These are phyloP conservation scores for Bromus sterilis DNA, from an alignment of 176 grass and related monocot species.

Conservation along the genomic window DNA sequence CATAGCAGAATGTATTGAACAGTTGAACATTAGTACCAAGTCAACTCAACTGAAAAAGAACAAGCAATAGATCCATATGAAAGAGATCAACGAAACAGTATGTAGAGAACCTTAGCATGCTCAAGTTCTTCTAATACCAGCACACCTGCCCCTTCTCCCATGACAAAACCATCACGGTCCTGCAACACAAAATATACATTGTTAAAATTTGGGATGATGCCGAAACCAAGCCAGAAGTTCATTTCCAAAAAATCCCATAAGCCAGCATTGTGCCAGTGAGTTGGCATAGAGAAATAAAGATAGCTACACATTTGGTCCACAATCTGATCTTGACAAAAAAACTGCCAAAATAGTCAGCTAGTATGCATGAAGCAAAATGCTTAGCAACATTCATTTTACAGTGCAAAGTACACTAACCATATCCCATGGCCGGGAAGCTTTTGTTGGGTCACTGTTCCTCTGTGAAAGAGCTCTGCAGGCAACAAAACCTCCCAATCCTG, in stretches of 20 bases:
- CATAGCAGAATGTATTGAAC: background rate
- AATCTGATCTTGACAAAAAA: background rate
- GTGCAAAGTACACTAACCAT: constrained; percentile 42
- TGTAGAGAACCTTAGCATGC: constrained; percentile 70
- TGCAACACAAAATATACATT: constrained; percentile 21
- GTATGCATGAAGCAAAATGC: background rate
- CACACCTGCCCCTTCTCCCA: constrained; percentile 97
- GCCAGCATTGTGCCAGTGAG: background rate
- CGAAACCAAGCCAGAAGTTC: constrained; percentile 10
- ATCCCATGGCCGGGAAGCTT: constrained; percentile 98
- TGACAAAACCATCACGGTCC: constrained; percentile 98
- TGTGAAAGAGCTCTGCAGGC: constrained; percentile 97
- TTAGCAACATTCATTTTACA: background rate
- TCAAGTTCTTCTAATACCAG: constrained; percentile 98
- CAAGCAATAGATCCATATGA: background rate
- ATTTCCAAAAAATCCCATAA: background rate
- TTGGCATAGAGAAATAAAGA: background rate
- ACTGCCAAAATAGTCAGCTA: background rate
- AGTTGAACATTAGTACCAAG: background rate
- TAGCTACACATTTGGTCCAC: background rate
- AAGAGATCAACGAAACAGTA: background rate
- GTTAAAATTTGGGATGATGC: background rate
- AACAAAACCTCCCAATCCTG: constrained; percentile 97
- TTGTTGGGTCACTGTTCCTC: constrained; percentile 88
- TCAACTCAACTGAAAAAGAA: background rate